phyloP scores from a whole-genome alignment of 352 stramenopile genomes.

The Globisporangium mamillatum region DNA sequence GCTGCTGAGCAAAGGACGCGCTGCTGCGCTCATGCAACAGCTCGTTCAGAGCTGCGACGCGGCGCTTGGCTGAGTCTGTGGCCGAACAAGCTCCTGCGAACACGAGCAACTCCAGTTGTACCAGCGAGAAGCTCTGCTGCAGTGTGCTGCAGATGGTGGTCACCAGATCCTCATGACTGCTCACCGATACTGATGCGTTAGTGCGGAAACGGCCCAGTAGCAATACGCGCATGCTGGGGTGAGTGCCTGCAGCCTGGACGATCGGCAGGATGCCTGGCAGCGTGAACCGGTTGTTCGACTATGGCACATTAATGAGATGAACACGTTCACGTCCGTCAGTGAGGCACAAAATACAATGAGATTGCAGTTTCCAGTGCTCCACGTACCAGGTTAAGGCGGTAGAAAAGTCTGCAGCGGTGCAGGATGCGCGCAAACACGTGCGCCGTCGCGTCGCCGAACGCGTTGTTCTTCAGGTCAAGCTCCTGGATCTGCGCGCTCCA shows the following conservation, averaged over 20 bases:
- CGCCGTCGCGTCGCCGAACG: constrained; percentile 26
- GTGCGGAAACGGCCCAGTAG: constrained; percentile 29
- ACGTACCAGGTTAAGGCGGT: constrained; percentile 40
- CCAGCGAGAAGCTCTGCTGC: constrained; percentile 27
- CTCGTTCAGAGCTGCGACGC: constrained; percentile 21
- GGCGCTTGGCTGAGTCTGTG: constrained; percentile 11
- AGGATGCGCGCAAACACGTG: constrained; percentile 32
- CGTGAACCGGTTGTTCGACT: constrained; percentile 37
- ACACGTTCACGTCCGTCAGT: background rate
- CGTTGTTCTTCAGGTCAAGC: constrained; percentile 38
- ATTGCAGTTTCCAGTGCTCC: background rate
- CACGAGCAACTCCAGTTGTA: constrained; percentile 26
- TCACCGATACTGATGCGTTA: background rate
- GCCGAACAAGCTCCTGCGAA: constrained; percentile 4
- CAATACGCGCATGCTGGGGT: constrained; percentile 28
- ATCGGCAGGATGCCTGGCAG: constrained; percentile 26
- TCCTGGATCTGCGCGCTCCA: constrained; percentile 32
- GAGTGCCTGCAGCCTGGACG: constrained; percentile 9
- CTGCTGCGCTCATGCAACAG: constrained; percentile 10
- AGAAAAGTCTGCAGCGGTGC: constrained; percentile 28
- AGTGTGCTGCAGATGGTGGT: constrained; percentile 12
- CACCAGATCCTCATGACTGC: constrained; percentile 10
- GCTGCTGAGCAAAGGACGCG: constrained; percentile 11
- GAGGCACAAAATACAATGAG: background rate
- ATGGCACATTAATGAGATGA: background rate